Evolutionary conservation across 164 flowering plant genomes (phyloP).

Genomic region (Dillenia suffruticosa): DNA sequence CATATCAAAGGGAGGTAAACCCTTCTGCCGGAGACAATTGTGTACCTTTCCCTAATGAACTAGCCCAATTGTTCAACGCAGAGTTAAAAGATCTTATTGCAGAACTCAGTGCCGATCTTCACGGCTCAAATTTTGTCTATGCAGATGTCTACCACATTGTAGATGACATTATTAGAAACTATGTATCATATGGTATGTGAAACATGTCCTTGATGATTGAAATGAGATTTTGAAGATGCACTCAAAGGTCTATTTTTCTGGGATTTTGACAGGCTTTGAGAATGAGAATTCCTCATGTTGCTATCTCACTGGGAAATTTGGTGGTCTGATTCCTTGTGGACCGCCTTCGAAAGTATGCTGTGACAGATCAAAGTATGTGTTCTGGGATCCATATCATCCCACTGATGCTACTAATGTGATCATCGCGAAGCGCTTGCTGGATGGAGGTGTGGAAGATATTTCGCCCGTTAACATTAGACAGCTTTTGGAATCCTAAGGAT

Average conservation of each 20-base stretch:
- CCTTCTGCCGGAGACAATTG: slow-evolving; percentile 44
- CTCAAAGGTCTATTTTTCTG: no score
- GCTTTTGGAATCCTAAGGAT: slow-evolving; percentile 10
- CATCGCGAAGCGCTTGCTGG: slow-evolving; percentile 43
- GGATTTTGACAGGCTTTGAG: slow-evolving; percentile 46
- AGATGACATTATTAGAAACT: slow-evolving; percentile 40
- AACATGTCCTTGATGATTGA: no score
- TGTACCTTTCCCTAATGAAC: slow-evolving; percentile 36
- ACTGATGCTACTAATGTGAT: slow-evolving; percentile 55
- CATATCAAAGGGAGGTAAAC: slow-evolving; percentile 48
- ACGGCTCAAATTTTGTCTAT: slow-evolving; percentile 42
- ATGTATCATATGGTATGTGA: slow-evolving; percentile 42
- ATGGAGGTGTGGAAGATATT: slow-evolving; percentile 34
- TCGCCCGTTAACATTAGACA: slow-evolving; percentile 48
- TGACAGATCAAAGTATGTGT: slow-evolving; percentile 56
- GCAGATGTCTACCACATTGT: slow-evolving; percentile 55
- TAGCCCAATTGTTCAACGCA: slow-evolving; percentile 46
- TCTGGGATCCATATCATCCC: slow-evolving; percentile 83
- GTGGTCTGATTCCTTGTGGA: slow-evolving; percentile 62
- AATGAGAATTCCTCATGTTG: slow-evolving; percentile 51
- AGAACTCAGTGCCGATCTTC: slow-evolving; percentile 33
- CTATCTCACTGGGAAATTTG: slow-evolving; percentile 35
- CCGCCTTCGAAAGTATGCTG: slow-evolving; percentile 46
- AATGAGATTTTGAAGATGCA: no score
- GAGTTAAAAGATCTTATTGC: slow-evolving; percentile 35